phyloP scores from a whole-genome alignment of 305 asterid species.

The Fraxinus velutina region DNA sequence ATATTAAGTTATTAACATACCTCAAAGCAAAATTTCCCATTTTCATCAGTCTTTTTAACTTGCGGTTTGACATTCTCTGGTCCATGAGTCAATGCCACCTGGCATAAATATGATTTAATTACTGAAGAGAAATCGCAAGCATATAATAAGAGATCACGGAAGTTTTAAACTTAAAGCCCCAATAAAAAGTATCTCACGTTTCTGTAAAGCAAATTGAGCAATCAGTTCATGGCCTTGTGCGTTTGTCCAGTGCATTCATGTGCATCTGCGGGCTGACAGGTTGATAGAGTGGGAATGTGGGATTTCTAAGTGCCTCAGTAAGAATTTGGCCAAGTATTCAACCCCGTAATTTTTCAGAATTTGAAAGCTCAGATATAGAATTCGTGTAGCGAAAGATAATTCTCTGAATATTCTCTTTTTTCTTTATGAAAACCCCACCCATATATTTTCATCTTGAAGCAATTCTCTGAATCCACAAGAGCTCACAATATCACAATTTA shows the following conservation, averaged over 20 bases:
- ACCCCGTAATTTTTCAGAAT: neutral
- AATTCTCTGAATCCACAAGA: neutral
- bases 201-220: constrained; percentile 5
- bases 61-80: constrained; percentile 87
- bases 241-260: neutral
- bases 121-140: constrained; percentile 20
- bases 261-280: neutral
- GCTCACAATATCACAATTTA: neutral
- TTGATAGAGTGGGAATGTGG: neutral
- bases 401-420: neutral
- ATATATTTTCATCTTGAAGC: neutral
- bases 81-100: constrained; percentile 97
- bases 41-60: constrained; percentile 63
- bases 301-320: neutral
- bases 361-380: neutral
- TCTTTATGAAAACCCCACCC: neutral
- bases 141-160: constrained; percentile 16
- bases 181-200: neutral
- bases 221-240: neutral
- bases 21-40: constrained; percentile 89
- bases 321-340: neutral
- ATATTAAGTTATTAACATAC: constrained; percentile 32
- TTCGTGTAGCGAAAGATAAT: neutral
- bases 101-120: constrained; percentile 29
- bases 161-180: neutral